Conservation (phyloP, 345 rosid species). For the Citrus maxima region DNA sequence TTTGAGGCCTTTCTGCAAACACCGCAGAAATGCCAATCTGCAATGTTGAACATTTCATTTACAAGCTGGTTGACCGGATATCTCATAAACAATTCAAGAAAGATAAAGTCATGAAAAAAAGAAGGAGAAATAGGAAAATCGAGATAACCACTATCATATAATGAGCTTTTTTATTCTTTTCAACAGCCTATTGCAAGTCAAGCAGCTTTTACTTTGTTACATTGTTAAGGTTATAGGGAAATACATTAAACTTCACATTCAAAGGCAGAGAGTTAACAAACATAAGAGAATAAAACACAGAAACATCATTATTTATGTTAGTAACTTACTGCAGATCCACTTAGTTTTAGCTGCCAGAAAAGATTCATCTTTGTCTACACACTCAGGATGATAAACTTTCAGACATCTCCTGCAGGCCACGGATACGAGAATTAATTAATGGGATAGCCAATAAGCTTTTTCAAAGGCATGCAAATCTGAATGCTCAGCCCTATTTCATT, state of each 20-base stretch:
- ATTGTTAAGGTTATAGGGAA: too few species aligned
- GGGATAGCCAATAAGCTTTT: not conserved
- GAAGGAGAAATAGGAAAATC: not conserved
- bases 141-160: too few species aligned
- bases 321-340: too few species aligned
- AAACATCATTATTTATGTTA: too few species aligned
- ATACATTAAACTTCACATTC: too few species aligned
- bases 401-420: conserved; percentile 34
- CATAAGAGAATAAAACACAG: too few species aligned
- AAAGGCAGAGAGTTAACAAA: too few species aligned
- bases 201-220: too few species aligned
- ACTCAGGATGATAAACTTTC: conserved; percentile 43
- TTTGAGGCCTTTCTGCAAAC: conserved; percentile 30
- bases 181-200: too few species aligned
- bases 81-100: not conserved
- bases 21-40: conserved; percentile 52
- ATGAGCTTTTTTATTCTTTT: too few species aligned
- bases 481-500: too few species aligned
- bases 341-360: too few species aligned
- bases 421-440: not conserved
- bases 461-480: not conserved
- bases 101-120: not conserved
- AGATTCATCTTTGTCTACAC: conserved; percentile 25
- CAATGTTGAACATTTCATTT: conserved; percentile 13
- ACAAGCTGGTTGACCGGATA: not conserved